Evolutionary conservation across 768 basidiomycete genomes (phyloP).

Genomic region (Boletus rubescentipes): DNA sequence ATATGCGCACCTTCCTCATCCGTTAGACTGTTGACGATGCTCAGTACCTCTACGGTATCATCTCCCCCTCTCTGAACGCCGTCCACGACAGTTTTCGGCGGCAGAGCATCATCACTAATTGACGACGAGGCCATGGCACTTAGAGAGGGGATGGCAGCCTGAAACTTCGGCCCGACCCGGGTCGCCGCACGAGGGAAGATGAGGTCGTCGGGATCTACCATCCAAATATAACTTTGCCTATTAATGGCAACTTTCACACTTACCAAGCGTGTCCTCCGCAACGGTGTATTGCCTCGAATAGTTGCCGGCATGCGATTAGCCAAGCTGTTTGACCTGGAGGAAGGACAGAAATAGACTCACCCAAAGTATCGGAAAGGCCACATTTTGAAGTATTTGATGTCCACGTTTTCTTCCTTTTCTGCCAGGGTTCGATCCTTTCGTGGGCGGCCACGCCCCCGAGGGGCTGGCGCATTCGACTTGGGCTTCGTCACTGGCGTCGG

Average conservation of each 20-base stretch:
- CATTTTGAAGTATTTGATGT: slow-evolving; percentile 84
- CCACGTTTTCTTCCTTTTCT: slow-evolving; percentile 73
- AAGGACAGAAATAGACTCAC: slow-evolving; percentile 44
- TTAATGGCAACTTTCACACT: slow-evolving; percentile 26
- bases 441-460: slow-evolving; percentile 71
- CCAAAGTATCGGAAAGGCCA: slow-evolving; percentile 98
- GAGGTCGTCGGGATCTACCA: slow-evolving; percentile 88
- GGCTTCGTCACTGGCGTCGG: slow-evolving; percentile 51
- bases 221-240: slow-evolving; percentile 29
- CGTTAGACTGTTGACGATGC: slow-evolving; percentile 61
- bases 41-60: slow-evolving; percentile 69
- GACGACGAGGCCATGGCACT: slow-evolving; percentile 41
- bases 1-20: slow-evolving; percentile 62
- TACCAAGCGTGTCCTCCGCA: slow-evolving; percentile 89
- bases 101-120: not conserved
- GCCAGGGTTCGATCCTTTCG: slow-evolving; percentile 72
- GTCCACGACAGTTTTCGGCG: slow-evolving; percentile 13
- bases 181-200: slow-evolving; percentile 94
- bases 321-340: not conserved
- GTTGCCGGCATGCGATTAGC: slow-evolving; percentile 14
- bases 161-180: slow-evolving; percentile 86
- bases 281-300: slow-evolving; percentile 75
- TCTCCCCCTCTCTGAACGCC: slow-evolving; percentile 66
- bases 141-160: slow-evolving; percentile 54
- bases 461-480: slow-evolving; percentile 72